These are phyloP conservation scores for Polyporus tsugae DNA, from an alignment of 1,284 basidiomycete genomes.

Conservation along the genomic window DNA sequence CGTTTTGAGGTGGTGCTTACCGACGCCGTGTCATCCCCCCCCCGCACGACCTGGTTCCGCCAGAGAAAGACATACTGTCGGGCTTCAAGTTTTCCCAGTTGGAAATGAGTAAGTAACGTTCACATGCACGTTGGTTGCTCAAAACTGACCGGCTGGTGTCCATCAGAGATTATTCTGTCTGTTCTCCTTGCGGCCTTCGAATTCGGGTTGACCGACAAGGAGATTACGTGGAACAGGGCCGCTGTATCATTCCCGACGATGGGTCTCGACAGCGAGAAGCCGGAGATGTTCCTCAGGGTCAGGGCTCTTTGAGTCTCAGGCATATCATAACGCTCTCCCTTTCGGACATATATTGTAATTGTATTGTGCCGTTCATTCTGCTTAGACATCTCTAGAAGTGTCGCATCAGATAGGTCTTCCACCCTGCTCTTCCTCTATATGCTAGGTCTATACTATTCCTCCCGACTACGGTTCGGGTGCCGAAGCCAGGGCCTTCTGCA, in stretches of 20 bases:
- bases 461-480: background rate
- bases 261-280: conserved; percentile 14
- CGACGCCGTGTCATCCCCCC: background rate
- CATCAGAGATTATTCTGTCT: background rate
- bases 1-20: background rate
- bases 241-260: conserved; percentile 9
- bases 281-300: conserved; percentile 12
- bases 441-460: background rate
- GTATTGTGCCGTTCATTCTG: background rate
- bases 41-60: too few species aligned
- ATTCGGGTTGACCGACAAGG: conserved; percentile 11
- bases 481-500: conserved; percentile 52
- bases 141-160: background rate
- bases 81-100: conserved; percentile 33
- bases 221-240: conserved; percentile 6
- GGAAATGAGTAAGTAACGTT: conserved; percentile 29
- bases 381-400: background rate
- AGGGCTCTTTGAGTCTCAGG: background rate
- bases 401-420: background rate
- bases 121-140: background rate
- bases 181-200: conserved; percentile 4
- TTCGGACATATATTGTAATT: background rate
- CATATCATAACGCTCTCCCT: background rate
- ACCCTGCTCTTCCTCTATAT: background rate
- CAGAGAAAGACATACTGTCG: too few species aligned